phyloP scores from a whole-genome alignment of 129 eudicot species.

The Tagetes erecta region DNA sequence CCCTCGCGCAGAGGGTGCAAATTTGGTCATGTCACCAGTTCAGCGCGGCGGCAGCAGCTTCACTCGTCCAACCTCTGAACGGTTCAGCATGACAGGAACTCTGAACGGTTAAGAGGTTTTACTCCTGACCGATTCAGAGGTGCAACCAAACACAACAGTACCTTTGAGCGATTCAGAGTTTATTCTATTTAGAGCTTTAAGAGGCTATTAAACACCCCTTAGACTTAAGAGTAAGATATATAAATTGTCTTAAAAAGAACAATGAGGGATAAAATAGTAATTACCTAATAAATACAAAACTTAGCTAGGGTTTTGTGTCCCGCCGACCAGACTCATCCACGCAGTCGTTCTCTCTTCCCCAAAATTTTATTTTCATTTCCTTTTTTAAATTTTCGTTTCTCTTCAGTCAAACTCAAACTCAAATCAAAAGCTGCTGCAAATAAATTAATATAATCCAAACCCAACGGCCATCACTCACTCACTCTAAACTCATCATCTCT shows the following conservation, averaged over 20 bases:
- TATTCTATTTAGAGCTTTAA: too few species aligned
- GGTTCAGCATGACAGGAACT: too few species aligned
- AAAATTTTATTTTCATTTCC: conserved; percentile 1
- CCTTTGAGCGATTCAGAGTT: too few species aligned
- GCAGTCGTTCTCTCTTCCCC: conserved; percentile 25
- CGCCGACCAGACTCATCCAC: conserved; percentile 38
- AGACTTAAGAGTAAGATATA: background rate
- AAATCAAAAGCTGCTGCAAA: conserved; percentile 27
- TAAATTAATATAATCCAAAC: conserved; percentile 21
- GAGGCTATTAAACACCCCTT: too few species aligned
- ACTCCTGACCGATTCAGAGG: too few species aligned
- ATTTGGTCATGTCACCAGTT: too few species aligned
- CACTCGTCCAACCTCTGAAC: too few species aligned
- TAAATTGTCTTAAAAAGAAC: too few species aligned
- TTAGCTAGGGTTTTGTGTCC: conserved; percentile 55
- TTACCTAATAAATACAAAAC: background rate
- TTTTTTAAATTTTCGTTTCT: conserved; percentile 1
- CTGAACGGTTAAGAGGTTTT: too few species aligned
- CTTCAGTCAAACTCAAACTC: conserved; percentile 22
- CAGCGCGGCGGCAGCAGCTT: too few species aligned
- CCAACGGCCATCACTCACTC: conserved; percentile 26
- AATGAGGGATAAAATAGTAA: conserved; percentile 41
- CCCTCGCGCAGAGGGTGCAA: too few species aligned
- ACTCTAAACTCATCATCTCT: background rate
- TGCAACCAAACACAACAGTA: too few species aligned